phyloP scores from a whole-genome alignment of 345 rosid species.

The Hibiscus syriacus region DNA sequence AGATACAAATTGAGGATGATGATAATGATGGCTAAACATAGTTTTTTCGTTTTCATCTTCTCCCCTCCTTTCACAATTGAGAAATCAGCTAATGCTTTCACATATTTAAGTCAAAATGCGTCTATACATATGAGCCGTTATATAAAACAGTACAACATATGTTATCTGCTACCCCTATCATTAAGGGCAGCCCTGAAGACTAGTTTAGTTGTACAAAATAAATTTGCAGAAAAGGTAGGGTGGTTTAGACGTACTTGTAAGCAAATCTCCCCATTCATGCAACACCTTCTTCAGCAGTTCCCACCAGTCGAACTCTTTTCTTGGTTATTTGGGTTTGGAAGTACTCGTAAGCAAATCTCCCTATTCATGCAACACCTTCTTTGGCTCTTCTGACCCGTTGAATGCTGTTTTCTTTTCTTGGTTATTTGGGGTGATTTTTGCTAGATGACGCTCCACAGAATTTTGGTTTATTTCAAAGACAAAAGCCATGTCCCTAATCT shows the following conservation, averaged over 20 bases:
- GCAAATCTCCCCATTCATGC: slow-evolving; percentile 13
- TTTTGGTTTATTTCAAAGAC: slow-evolving; percentile 46
- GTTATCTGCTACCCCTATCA: not conserved
- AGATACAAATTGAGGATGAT: not conserved
- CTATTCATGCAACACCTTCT: slow-evolving; percentile 19
- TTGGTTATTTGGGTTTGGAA: slow-evolving; percentile 15
- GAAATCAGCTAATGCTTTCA: not conserved
- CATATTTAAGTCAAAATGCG: not conserved
- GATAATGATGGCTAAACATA: not conserved
- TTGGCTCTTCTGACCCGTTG: slow-evolving; percentile 34
- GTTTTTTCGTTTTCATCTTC: not conserved
- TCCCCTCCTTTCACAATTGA: not conserved
- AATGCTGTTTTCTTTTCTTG: slow-evolving; percentile 23
- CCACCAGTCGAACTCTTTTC: slow-evolving; percentile 36
- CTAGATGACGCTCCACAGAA: slow-evolving; percentile 37
- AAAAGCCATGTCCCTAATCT: slow-evolving; percentile 54
- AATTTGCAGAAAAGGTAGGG: slow-evolving; percentile 8
- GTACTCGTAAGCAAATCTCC: slow-evolving; percentile 6
- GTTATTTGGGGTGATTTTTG: slow-evolving; percentile 17
- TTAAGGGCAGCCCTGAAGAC: not conserved
- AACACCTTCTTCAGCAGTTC: slow-evolving; percentile 25
- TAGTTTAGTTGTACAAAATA: not conserved
- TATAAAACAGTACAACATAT: not conserved
- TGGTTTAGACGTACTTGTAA: slow-evolving; percentile 4
- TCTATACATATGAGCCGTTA: not conserved